These are phyloP conservation scores for Favolaschia claudopus DNA, from an alignment of 768 basidiomycete species.

Conservation along the genomic window DNA sequence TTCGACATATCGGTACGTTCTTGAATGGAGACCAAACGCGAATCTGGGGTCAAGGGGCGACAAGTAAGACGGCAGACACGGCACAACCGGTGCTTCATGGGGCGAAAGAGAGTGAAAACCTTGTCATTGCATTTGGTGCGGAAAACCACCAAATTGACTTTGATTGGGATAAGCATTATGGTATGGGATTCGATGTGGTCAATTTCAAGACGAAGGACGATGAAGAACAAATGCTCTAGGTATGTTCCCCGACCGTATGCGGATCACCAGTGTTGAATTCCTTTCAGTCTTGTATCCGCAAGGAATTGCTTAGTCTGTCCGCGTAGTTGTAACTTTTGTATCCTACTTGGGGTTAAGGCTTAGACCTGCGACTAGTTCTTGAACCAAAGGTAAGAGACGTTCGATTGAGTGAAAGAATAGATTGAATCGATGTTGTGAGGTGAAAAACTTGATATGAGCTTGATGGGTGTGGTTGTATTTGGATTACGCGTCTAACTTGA, in stretches of 20 bases:
- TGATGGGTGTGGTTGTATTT: too few species aligned
- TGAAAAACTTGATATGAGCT: too few species aligned
- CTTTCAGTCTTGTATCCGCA: too few species aligned
- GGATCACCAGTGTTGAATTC: too few species aligned
- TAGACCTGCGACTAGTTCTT: too few species aligned
- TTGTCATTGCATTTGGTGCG: conserved; percentile 72
- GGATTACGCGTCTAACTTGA: conserved; percentile 10
- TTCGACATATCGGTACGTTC: conserved; percentile 82
- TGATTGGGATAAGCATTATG: conserved; percentile 73
- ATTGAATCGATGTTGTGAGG: too few species aligned
- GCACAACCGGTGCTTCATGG: conserved; percentile 65
- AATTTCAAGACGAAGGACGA: conserved; percentile 42
- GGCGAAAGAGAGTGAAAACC: conserved; percentile 50
- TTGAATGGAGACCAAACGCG: conserved; percentile 53
- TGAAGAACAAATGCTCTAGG: not conserved
- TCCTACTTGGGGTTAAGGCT: too few species aligned
- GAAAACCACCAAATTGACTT: conserved; percentile 78
- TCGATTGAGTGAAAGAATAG: too few species aligned
- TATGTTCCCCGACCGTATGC: too few species aligned
- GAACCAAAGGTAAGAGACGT: too few species aligned
- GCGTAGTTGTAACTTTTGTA: too few species aligned
- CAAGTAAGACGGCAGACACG: conserved; percentile 61
- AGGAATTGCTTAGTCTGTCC: too few species aligned
- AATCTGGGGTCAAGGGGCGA: conserved; percentile 82
- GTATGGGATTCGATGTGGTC: conserved; percentile 73